phyloP scores from a whole-genome alignment of 768 basidiomycete genomes.

The Kwoniella mangroviensis region DNA sequence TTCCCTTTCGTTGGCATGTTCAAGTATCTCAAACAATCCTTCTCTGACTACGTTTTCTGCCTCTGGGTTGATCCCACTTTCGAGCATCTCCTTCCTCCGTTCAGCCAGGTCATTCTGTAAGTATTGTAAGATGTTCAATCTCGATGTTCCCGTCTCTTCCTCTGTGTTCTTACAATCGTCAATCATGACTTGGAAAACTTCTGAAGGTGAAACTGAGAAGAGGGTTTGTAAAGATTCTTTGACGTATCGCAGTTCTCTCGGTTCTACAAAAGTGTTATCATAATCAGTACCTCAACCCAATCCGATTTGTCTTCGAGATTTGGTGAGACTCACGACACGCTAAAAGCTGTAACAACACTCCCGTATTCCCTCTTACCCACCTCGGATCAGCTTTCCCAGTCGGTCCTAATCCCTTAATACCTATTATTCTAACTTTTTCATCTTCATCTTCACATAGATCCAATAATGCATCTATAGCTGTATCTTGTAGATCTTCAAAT shows the following conservation, averaged over 20 bases:
- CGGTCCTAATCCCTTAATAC: constrained; percentile 46
- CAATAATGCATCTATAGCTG: constrained; percentile 44
- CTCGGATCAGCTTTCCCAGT: constrained; percentile 46
- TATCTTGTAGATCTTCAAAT: constrained; percentile 50
- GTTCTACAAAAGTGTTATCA: constrained; percentile 24
- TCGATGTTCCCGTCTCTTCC: constrained; percentile 46
- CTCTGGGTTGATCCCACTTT: constrained; percentile 25
- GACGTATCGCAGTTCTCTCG: constrained; percentile 42
- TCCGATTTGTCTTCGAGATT: background rate
- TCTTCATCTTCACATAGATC: constrained; percentile 55
- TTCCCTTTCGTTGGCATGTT: constrained; percentile 17
- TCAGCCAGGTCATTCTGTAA: constrained; percentile 23
- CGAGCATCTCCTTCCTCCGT: constrained; percentile 14
- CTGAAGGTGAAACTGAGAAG: constrained; percentile 30
- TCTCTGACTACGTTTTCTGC: constrained; percentile 38
- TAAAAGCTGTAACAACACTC: constrained; percentile 48
- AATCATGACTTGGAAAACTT: constrained; percentile 45
- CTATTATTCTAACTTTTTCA: constrained; percentile 47
- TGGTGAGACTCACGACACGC: constrained; percentile 42
- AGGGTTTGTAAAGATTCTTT: constrained; percentile 35
- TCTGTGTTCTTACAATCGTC: constrained; percentile 43
- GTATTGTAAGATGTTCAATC: constrained; percentile 47
- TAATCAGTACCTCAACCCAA: background rate
- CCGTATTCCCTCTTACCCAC: constrained; percentile 52
- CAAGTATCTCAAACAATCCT: constrained; percentile 34